Evolutionary conservation across 768 basidiomycete species (phyloP).

Genomic region (Lactifluus hygrophoroides): DNA sequence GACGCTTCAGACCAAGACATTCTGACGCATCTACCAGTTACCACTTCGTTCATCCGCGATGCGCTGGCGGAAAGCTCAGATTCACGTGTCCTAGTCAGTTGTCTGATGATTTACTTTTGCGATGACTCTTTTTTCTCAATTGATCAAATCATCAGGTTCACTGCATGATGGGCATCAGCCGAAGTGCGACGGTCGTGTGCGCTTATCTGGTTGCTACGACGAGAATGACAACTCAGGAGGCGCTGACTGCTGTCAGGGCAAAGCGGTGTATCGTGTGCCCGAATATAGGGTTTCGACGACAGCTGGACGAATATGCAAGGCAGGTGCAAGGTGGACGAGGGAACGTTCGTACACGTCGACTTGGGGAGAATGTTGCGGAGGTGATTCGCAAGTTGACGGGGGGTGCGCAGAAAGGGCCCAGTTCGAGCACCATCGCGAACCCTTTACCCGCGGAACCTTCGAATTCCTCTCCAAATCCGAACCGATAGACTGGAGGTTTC

Average conservation of each 20-base stretch:
- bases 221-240: conserved; percentile 24
- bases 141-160: conserved; percentile 45
- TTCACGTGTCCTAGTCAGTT: conserved; percentile 45
- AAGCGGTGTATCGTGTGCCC: conserved; percentile 25
- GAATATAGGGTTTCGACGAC: conserved; percentile 27
- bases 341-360: background rate
- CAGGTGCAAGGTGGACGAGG: background rate
- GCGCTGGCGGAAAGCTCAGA: conserved; percentile 37
- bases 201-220: conserved; percentile 43
- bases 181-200: conserved; percentile 69
- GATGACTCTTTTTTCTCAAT: background rate
- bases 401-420: background rate
- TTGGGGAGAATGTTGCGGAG: conserved; percentile 3
- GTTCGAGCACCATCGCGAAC: background rate
- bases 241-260: conserved; percentile 23
- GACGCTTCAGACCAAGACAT: conserved; percentile 38
- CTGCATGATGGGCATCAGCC: conserved; percentile 67
- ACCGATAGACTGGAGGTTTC: background rate
- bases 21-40: conserved; percentile 35
- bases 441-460: background rate
- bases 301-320: conserved; percentile 20
- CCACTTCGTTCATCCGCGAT: conserved; percentile 43
- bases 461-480: background rate
- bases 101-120: too few species aligned
- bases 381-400: conserved; percentile 3